Conservation (phyloP, 2,329 filamentous ascomycete species). For the Dactylellina sp. region DNA sequence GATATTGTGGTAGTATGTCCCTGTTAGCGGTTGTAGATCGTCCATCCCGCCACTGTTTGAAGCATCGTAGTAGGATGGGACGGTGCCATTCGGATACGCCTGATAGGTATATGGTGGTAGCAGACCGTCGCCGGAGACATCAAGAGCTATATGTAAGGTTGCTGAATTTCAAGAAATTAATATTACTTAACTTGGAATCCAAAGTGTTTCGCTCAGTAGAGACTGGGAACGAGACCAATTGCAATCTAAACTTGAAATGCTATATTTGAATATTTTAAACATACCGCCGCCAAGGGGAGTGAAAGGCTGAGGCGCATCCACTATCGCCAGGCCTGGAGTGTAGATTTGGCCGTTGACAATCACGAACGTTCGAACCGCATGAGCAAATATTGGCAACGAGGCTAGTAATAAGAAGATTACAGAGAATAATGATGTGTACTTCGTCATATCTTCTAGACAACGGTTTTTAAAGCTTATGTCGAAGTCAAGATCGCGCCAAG, state of each 20-base stretch:
- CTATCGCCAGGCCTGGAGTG: constrained; percentile 75
- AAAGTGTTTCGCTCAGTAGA: too few species aligned
- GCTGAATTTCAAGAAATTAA: constrained; percentile 61
- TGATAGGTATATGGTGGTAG: constrained; percentile 71
- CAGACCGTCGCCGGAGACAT: constrained; percentile 75
- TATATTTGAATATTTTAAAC: constrained; percentile 60
- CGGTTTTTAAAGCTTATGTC: too few species aligned
- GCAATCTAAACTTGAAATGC: too few species aligned
- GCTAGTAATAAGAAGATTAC: neutral
- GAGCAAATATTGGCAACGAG: constrained; percentile 60
- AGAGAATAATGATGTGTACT: neutral
- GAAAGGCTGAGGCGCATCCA: constrained; percentile 74
- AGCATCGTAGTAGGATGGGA: constrained; percentile 61
- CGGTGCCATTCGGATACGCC: constrained; percentile 69
- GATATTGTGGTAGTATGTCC: constrained; percentile 67
- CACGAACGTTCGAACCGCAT: constrained; percentile 67
- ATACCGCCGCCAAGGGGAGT: constrained; percentile 74
- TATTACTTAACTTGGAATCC: neutral
- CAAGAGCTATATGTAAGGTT: constrained; percentile 73
- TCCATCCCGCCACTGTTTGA: neutral
- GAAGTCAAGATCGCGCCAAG: too few species aligned
- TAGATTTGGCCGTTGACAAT: constrained; percentile 75
- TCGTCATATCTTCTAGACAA: constrained; percentile 3
- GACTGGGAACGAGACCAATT: too few species aligned
- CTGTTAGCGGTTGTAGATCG: constrained; percentile 9